Base-by-base conservation (phyloP, 1,284 basidiomycete genomes). In the Chondrostereum purpureum region DNA sequence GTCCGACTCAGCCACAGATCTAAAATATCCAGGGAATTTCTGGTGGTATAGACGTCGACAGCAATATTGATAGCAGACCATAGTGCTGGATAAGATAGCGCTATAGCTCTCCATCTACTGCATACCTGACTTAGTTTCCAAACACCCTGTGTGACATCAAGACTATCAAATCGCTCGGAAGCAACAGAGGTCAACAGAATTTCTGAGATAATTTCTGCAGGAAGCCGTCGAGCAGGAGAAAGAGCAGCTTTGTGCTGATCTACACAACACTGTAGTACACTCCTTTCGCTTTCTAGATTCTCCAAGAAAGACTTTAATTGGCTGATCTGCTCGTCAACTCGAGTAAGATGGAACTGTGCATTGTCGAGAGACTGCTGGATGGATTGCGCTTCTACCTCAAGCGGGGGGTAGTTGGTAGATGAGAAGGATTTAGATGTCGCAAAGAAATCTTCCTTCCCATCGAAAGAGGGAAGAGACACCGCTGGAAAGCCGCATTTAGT, bases 71-170 rank as follows among this genome's bases (percentile, higher is more conserved):
- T 23, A 21, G 39, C 10, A 11, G 39, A 41, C 39, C 39, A 41
- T 17, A 41, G 21, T 21, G 14, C 21, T 21, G 17, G 18, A 21
- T 21, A 41, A n/a, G 17, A n/a, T 13, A 41, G 14, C 27, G 27
- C 27, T 20, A 41, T 23, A 4, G 39, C n/a, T 21, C 22, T 19
- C 39, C 39, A 41, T 23, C 39, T 10, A 20, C 22, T 41, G 21
- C 39, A 41, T n/a, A 41, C 39, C 18, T 41, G 39, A 41, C 18
- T 21, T 13, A 41, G 39, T 11, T 13, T n/a, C 39, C 39, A 41
- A n/a, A 22, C 18, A 41, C 39, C 39, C 18, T 23, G 2, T 10
- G 39, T 13, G n/a, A 21, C 18, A 41, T 41, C 18, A 21, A 41
- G 39, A 41, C 16, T 41, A 23, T 41, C 39, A 21, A 13, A 41